These are phyloP conservation scores for Kalanchoe fedtschenkoi DNA, from an alignment of 164 flowering plant genomes.

Conservation along the genomic window DNA sequence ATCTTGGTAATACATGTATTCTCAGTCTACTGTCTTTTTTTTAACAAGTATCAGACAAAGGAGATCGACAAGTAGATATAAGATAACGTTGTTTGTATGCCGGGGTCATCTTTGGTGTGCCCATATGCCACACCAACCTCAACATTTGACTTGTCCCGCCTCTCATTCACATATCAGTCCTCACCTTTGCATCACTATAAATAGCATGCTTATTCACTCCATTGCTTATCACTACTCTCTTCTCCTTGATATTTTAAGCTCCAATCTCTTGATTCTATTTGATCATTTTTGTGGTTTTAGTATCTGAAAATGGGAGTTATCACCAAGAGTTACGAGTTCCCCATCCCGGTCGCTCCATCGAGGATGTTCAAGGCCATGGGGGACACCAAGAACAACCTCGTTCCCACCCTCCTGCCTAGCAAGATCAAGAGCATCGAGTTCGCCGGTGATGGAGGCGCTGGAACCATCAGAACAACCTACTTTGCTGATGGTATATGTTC, in stretches of 20 bases:
- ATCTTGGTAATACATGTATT: no score
- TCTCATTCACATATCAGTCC: no score
- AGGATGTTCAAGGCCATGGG: slow-evolving; percentile 15
- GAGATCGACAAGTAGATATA: no score
- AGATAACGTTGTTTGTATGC: no score
- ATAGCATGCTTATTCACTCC: no score
- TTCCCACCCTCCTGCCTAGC: slow-evolving; percentile 12
- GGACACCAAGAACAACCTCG: slow-evolving; percentile 7
- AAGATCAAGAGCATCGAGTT: slow-evolving; percentile 9
- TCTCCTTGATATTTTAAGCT: not conserved
- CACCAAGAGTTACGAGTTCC: not conserved
- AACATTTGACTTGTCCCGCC: no score
- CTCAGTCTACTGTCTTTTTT: no score
- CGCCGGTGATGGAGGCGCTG: slow-evolving; percentile 7
- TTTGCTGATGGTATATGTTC: slow-evolving; percentile 8
- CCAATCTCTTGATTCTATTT: not conserved
- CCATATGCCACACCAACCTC: no score
- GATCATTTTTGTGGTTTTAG: not conserved
- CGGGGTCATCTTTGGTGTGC: no score
- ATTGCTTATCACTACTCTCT: no score
- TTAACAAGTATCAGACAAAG: no score
- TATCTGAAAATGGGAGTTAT: slow-evolving; percentile 9
- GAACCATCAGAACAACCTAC: slow-evolving; percentile 7
- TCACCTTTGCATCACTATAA: no score
- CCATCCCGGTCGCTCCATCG: slow-evolving; percentile 8